Percentiles rank a stretch among this genome's conserved stretches.
Evolutionary conservation across 257 asterid species (phyloP).

Genomic region (Nemophila menziesii): DNA sequence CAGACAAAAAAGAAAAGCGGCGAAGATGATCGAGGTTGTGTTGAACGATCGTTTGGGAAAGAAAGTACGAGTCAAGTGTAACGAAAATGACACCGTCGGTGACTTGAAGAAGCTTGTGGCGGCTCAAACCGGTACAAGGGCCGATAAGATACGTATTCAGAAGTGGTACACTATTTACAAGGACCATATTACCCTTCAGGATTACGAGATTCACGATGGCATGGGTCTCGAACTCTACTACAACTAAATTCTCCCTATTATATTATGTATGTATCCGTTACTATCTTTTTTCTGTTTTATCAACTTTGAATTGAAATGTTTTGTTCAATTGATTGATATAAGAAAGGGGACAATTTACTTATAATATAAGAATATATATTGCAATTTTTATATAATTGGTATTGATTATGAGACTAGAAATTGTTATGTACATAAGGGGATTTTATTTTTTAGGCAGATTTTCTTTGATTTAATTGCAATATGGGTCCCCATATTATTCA

Average conservation of each 20-base stretch:
- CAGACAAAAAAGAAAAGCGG: not conserved
- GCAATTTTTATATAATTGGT: no score
- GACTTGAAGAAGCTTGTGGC: conserved; percentile 87
- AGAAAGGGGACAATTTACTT: no score
- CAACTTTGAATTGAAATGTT: no score
- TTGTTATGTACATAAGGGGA: no score
- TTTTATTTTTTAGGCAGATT: no score
- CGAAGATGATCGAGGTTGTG: conserved; percentile 63
- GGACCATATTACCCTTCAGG: conserved; percentile 73
- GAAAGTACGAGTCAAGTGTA: conserved; percentile 88
- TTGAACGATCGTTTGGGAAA: conserved; percentile 74
- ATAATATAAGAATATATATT: no score
- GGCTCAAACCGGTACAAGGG: conserved; percentile 78
- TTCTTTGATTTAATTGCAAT: no score
- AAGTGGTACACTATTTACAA: conserved; percentile 81
- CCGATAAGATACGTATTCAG: conserved; percentile 79
- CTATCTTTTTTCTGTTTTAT: not conserved
- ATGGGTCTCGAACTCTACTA: conserved; percentile 91
- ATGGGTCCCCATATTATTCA: no score
- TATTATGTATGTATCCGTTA: not conserved
- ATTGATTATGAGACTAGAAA: no score
- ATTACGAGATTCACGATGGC: conserved; percentile 76
- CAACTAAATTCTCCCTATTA: conserved; percentile 36
- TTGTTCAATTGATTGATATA: no score
- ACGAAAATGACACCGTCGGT: conserved; percentile 86